Conservation (phyloP, 116 monocot species). For the Posidonia oceanica region DNA sequence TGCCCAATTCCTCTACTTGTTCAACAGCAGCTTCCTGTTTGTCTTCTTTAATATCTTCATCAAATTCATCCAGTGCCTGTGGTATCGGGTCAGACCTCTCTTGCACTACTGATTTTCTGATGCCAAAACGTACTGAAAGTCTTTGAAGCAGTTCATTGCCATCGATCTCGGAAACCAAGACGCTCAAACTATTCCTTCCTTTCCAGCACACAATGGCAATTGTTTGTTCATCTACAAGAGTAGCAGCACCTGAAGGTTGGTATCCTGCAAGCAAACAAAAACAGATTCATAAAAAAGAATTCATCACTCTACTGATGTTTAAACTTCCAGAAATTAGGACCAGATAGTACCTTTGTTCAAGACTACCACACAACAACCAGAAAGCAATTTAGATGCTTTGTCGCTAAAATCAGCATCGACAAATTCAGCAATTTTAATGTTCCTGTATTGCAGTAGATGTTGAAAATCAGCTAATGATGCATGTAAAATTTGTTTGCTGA, state of each 20-base stretch:
- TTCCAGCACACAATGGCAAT: slow-evolving; percentile 93
- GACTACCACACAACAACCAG: slow-evolving; percentile 78
- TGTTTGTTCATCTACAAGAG: slow-evolving; percentile 33
- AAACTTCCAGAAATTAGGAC: not conserved
- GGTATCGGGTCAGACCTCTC: not conserved
- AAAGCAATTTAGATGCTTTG: slow-evolving; percentile 40
- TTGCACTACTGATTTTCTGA: not conserved
- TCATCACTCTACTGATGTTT: not conserved
- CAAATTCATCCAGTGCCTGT: not conserved
- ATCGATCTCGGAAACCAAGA: slow-evolving; percentile 78
- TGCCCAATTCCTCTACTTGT: too few relatives aligned
- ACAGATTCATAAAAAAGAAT: not conserved
- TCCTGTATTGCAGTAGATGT: slow-evolving; percentile 69
- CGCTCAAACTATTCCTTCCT: slow-evolving; percentile 77
- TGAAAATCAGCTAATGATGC: slow-evolving; percentile 63
- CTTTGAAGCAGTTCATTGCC: slow-evolving; percentile 68
- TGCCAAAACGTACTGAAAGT: slow-evolving; percentile 38
- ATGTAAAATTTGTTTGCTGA: slow-evolving; percentile 66
- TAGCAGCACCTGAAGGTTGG: slow-evolving; percentile 2
- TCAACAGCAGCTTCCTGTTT: not conserved
- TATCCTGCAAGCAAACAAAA: slow-evolving; percentile 33
- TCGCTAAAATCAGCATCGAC: slow-evolving; percentile 53
- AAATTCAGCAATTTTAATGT: slow-evolving; percentile 75
- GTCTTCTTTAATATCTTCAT: not conserved
- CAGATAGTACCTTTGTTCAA: slow-evolving; percentile 47